Evolutionary conservation across 164 flowering plant genomes (phyloP), one percentile per base, ranked within the genome.

Genomic region (Paratinospora sagittata): DNA sequence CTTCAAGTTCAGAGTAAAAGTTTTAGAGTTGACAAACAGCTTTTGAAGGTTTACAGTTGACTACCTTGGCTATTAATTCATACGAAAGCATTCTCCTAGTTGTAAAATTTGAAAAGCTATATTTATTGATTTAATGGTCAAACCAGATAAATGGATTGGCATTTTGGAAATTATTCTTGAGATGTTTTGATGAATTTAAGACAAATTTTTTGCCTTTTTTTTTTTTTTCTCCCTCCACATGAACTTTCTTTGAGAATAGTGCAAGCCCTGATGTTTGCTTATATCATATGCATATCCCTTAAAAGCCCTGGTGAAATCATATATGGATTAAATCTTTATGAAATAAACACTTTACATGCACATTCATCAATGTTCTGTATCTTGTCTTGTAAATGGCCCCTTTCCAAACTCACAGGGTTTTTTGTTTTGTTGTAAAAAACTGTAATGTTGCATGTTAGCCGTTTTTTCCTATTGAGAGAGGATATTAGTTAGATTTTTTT

Each of bases 1-100:
- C 85, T 90, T 76, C 97, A 90, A 79, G 89, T 89, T 73, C 88
- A 73, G 72, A 81, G 64, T 23, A 92, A 88, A 80, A 86, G 82
- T 74, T 77, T 75, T n/a, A 77, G 83, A 39, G 66, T 65, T 73
- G 87, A 81, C 69, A 86, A 78, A 73, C 85, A 47, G 79, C 68
- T 82, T 77, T 61, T 77, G 27, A 84, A 87, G 92, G 97, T 77
- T 70, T 71, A 9, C 64, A 36, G 45, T 75, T 3, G 30, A 27
- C 58, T 55, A 49, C 37, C 34, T 58, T 62, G 17, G 26, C 6
- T 36, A 12, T 63, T 36, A 43, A 36, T 17, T 26, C n/a, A 3
- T 66, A 21, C 13, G 3, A 66, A 10, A 23, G 27, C 61, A 55
- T 55, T 55, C 47, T 43, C 10, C 7, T 55, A 30, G 67, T 64